Percentiles rank a stretch among this genome's conserved stretches.
These are phyloP conservation scores for Claviceps paspali DNA, from an alignment of 2,329 filamentous ascomycete genomes.

Conservation along the genomic window DNA sequence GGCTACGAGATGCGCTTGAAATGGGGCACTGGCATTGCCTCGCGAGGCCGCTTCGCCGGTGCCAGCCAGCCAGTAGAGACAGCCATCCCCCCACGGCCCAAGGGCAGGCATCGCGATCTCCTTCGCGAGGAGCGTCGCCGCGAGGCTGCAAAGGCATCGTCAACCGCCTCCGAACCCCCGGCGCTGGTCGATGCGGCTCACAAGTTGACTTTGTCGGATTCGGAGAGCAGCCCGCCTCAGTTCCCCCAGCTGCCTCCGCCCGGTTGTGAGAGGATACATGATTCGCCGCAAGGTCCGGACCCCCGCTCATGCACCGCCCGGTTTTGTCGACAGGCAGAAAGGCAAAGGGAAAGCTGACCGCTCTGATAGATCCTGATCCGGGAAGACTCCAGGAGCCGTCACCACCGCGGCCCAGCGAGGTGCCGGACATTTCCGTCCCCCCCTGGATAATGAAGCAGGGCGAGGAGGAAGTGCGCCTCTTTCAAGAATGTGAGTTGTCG, in stretches of 20 bases:
- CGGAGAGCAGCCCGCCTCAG: not conserved
- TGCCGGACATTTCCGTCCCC: no score
- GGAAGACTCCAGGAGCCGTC: not conserved
- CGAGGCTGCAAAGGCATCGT: not conserved
- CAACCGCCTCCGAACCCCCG: not conserved
- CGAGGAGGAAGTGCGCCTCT: not conserved
- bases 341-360: not conserved
- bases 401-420: not conserved
- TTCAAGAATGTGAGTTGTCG: not conserved
- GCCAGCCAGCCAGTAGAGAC: conserved; percentile 1
- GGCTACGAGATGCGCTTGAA: conserved; percentile 4
- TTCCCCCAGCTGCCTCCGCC: no score
- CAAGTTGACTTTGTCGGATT: not conserved
- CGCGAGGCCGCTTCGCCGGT: conserved; percentile 2
- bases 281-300: not conserved
- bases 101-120: conserved; percentile 2
- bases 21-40: conserved; percentile 3
- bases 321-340: no score
- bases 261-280: not conserved
- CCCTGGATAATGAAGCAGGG: not conserved
- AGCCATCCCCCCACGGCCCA: conserved; percentile 1
- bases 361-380: not conserved
- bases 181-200: not conserved
- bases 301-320: no score
- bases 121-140: conserved; percentile 3